Conservation (phyloP, 2,329 filamentous ascomycete species). For the Fusarium bulbicola region DNA sequence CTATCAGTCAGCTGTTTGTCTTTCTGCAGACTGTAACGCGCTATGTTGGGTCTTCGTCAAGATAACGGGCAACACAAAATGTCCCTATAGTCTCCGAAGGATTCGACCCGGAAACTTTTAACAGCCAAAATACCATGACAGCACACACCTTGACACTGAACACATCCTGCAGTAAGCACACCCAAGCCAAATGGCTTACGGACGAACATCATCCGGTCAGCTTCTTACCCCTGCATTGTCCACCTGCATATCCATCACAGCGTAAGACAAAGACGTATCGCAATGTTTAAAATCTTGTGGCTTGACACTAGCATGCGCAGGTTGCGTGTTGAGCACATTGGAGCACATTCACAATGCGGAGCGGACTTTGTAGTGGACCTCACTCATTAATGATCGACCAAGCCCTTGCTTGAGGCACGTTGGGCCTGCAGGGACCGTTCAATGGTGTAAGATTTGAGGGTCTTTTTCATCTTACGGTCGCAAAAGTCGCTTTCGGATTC, state of each 20-base stretch:
- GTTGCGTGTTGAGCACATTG: not conserved
- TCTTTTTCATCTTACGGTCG: slow-evolving; percentile 21
- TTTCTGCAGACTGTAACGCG: not conserved
- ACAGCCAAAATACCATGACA: not conserved
- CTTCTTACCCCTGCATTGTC: not conserved
- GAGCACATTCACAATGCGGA: not conserved
- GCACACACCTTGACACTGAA: not conserved
- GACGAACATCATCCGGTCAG: not conserved
- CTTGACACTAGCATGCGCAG: not conserved
- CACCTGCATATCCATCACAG: not conserved
- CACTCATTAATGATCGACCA: slow-evolving; percentile 6
- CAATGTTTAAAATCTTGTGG: not conserved
- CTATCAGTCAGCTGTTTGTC: not conserved
- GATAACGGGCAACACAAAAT: not conserved
- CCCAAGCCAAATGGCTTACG: not conserved
- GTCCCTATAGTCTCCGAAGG: not conserved
- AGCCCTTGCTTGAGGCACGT: slow-evolving; percentile 1
- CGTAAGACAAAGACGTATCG: not conserved
- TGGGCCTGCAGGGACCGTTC: not conserved
- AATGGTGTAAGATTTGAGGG: slow-evolving; percentile 23
- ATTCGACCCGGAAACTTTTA: not conserved
- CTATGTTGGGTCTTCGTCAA: not conserved
- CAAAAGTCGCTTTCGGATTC: slow-evolving; percentile 24
- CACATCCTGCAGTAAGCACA: not conserved
- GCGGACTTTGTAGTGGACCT: slow-evolving; percentile 26